Evolutionary conservation across 2,329 filamentous ascomycete species (phyloP).

Genomic region (Ascochyta viciae-villosae): DNA sequence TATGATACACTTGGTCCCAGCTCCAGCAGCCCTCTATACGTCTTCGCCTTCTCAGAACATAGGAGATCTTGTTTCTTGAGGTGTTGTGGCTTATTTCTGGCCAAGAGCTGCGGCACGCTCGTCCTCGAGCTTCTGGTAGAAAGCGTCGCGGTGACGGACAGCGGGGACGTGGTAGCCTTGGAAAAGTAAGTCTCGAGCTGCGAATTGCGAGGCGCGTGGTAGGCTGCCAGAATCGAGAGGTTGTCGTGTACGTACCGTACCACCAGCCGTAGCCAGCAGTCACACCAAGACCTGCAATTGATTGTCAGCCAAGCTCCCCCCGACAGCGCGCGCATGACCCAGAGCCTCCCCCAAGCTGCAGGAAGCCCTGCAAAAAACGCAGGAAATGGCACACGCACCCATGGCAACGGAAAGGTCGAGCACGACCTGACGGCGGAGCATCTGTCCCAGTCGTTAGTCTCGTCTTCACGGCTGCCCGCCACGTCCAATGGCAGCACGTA

Average conservation of each 20-base stretch:
- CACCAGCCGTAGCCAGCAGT: conserved; percentile 71
- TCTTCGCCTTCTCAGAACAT: conserved; percentile 32
- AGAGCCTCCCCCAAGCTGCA: conserved; percentile 10
- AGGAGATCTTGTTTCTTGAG: conserved; percentile 33
- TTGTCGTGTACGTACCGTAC: conserved; percentile 62
- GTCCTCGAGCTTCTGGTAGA: conserved; percentile 69
- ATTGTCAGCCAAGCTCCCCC: conserved; percentile 33
- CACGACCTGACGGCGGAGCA: conserved; percentile 70
- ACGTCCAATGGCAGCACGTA: conserved; percentile 51
- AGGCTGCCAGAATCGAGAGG: neutral
- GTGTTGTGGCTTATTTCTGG: conserved; percentile 38
- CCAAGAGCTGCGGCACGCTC: conserved; percentile 61
- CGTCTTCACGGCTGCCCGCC: conserved; percentile 16
- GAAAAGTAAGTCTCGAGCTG: conserved; percentile 10
- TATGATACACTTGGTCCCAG: conserved; percentile 44
- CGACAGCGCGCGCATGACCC: conserved; percentile 6
- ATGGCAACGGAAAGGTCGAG: conserved; percentile 71
- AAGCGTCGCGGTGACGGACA: conserved; percentile 68
- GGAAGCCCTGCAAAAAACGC: neutral
- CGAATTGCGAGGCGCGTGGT: neutral
- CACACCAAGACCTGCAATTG: conserved; percentile 63
- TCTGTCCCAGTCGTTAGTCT: conserved; percentile 55
- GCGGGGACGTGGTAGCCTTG: conserved; percentile 70
- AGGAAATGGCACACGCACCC: conserved; percentile 57
- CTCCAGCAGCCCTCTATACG: conserved; percentile 34